These are phyloP conservation scores for Colletotrichum gigasporum DNA, from an alignment of 2,329 filamentous ascomycete genomes.

Conservation along the genomic window DNA sequence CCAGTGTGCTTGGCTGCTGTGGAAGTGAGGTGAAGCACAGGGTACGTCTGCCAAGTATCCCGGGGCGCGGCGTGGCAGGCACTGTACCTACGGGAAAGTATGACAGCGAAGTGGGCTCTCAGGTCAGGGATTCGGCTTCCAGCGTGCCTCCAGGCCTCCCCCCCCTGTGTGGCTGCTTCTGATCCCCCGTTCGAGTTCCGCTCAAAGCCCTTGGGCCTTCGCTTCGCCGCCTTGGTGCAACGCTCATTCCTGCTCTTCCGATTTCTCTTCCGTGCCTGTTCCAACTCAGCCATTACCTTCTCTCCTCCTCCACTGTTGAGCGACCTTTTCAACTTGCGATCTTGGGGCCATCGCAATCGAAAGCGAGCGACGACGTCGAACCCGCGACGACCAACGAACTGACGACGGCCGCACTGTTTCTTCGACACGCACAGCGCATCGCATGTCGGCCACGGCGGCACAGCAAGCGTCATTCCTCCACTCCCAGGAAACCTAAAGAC, in stretches of 20 bases:
- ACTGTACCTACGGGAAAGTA: conserved; percentile 24
- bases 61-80: background rate
- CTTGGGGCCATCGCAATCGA: conserved; percentile 3
- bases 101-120: conserved; percentile 9
- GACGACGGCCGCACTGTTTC: background rate
- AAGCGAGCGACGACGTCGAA: conserved; percentile 1
- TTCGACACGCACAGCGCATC: background rate
- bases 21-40: background rate
- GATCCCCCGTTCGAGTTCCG: background rate
- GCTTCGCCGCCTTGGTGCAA: conserved; percentile 9
- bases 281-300: background rate
- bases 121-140: conserved; percentile 6
- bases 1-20: background rate
- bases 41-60: background rate
- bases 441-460: conserved; percentile 9
- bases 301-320: background rate
- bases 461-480: conserved; percentile 23
- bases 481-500: conserved; percentile 18
- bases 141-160: background rate
- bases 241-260: conserved; percentile 3
- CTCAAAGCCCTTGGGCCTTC: background rate
- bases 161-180: background rate
- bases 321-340: conserved; percentile 7
- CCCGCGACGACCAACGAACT: background rate
- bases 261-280: background rate